Evolutionary conservation across 2,329 filamentous ascomycete species (phyloP), one percentile per base, ranked within the genome.

Genomic region (Penicillium sp.): DNA sequence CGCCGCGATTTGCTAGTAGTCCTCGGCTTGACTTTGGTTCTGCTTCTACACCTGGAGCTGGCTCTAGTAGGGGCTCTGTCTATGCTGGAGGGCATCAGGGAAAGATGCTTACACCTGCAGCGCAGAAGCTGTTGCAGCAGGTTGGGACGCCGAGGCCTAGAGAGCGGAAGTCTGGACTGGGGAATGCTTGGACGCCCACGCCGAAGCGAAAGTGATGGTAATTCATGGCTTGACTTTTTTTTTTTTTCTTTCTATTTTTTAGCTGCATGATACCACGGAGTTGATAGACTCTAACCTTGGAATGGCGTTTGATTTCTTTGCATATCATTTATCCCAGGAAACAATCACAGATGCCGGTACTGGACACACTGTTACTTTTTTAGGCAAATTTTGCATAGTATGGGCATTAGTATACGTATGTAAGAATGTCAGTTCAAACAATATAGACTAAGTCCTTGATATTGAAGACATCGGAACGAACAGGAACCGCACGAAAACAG

Each of bases 81-180:
- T 57, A 54, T 31, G 61, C 43, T 15, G 35, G 45, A 15, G 32
- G 32, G 46, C 3, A 2, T 19, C 45, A 52, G 26, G 57, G 58
- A 28, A 66, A 70, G 57, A 62, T 65, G 48, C 61, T 75, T 49
- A 74, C 72, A 3, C 71, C 72, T 15, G 72, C 72, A 1, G 72
- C 69, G 22, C 70, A 72, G 52, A 69, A 65, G 51, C 54, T 75
- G 49, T 60, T 73, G 51, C 62, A 67, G 35, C 64, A 60, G 43
- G 62, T 68, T 43, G 66, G 57, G 2, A 61, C 53, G 6, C 62
- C 62, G 43, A 58, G 62, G 13, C 59, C 48, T 35, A 37, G n/a
- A n/a, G 55, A 46, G 7, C 53, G 38, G 7, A 53, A 34, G 22
- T 51, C 53, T 17, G 56, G 53, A 4, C 19, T 57, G 31, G 48